Base-by-base conservation (phyloP, 2,329 filamentous ascomycete species). In the Shiraia bambusicola region DNA sequence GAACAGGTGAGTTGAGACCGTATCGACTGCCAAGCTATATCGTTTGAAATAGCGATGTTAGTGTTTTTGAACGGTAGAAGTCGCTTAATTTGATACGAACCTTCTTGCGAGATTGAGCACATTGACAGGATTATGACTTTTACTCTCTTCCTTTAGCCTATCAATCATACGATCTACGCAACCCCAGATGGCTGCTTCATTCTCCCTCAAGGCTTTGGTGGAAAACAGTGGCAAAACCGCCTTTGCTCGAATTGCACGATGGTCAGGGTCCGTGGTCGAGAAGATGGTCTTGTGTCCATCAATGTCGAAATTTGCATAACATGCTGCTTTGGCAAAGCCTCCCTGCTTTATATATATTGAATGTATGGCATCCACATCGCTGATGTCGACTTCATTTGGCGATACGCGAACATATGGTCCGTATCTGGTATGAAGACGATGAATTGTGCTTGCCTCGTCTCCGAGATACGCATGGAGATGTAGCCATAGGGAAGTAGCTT, bases 221-320 rank as follows among this genome's bases (percentile, higher is more conserved):
- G 72, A 72, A 56, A 80, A 80, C 42, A 80, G 47, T 0, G 72
- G 66, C 24, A 70, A 58, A 0, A 80, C 76, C 12, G 74, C 73
- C 54, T 79, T 79, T 10, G 75, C 75, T 32, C 77, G 61, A 3
- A 60, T 47, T 3, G 67, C 69, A 9, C 77, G 57, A 30, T 74
- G 63, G 2, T 65, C 66, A 3, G 58, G 61, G 40, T 73, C 69
- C 13, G 69, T 63, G 0, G 68, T 72, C 3, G 72, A 76, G 61
- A 82, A 82, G 26, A 82, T 75, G 1, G 76, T 77, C 19, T 70
- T 60, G 50, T 77, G 75, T 1, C 75, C 76, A 49, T 80, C 78
- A 13, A 80, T 76, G 43, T 81, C 75, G 50, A 81, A 81, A 48
- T 81, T 82, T 1, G 61, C 59, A 54, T 82, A 82, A 42, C 69